Evolutionary conservation across 2,329 filamentous ascomycete species (phyloP).

Genomic region (Sordariomycetes sp.): DNA sequence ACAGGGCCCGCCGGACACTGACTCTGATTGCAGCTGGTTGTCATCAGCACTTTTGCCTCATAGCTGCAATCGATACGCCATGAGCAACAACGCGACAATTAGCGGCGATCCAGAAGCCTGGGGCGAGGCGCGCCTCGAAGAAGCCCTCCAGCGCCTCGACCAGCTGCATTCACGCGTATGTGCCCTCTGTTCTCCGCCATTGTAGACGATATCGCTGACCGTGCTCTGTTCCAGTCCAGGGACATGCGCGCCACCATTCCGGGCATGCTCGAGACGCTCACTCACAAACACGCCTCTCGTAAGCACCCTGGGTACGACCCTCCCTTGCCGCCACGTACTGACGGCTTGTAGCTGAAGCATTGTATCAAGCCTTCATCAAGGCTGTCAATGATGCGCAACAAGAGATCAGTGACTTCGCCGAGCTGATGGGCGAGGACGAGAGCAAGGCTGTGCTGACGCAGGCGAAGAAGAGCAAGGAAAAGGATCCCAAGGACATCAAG

Average conservation of each 20-base stretch:
- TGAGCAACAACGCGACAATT: neutral
- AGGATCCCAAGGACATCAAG: conserved; percentile 47
- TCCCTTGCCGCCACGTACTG: conserved; percentile 1
- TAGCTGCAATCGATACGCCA: neutral
- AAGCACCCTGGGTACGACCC: conserved; percentile 19
- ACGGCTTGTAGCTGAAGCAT: conserved; percentile 33
- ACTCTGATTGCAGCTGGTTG: too few species aligned
- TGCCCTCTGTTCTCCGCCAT: neutral
- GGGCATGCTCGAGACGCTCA: conserved; percentile 36
- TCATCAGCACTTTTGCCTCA: too few species aligned
- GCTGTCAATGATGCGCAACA: conserved; percentile 35
- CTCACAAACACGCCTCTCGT: conserved; percentile 41
- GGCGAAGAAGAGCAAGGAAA: conserved; percentile 41
- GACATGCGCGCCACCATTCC: conserved; percentile 25
- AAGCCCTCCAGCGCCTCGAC: conserved; percentile 40
- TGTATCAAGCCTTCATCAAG: conserved; percentile 37
- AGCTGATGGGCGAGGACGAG: conserved; percentile 35
- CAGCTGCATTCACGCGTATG: conserved; percentile 45
- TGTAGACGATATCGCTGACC: neutral
- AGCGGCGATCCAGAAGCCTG: conserved; percentile 20
- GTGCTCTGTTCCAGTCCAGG: conserved; percentile 15
- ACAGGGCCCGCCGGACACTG: too few species aligned
- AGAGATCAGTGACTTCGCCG: conserved; percentile 42
- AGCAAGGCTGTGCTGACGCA: conserved; percentile 41
- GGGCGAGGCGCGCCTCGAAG: conserved; percentile 40